Evolutionary conservation across 129 eudicot species (phyloP), one percentile per base, ranked within the genome.

Genomic region (Flaveria robusta): DNA sequence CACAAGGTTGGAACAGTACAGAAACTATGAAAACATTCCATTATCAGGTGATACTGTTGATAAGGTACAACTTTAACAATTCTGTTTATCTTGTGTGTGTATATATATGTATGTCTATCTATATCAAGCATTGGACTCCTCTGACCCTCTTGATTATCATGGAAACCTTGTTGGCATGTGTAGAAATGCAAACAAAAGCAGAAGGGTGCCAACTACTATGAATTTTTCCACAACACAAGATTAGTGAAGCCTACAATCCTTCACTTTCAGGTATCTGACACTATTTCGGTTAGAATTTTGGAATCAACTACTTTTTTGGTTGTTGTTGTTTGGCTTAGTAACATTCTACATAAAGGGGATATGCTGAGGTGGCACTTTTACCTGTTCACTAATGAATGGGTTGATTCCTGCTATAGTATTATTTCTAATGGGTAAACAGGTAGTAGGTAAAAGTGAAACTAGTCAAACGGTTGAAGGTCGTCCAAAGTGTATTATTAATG

Each of bases 211-310:
- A 81, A 60, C 39, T 91, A 90, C 79, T 93, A 82, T 68, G 96
- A 93, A 14, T 93, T 93, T 62, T 83, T 84, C 49, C 84, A 90
- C 83, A 93, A 93, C 70, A 84, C 97, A 7, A 87, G 99, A 89
- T 69, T 87, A 19, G 97, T 95, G 66, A 95, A 95, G 81, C 88
- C 99, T 70, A 95, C 99, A 29, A 95, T 95, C 12, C 90, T 93
- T 58, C 97, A 91, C 89, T 91, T 93, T 75, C 97, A 93, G 93
- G 97, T 88, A 51, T 55, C 39, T 56, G 13, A 68, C 34, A 2
- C 20, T 81, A 26, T 43, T 8, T 81, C 24, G 7, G 45, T 4
- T 66, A 5, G 50, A 5, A 46, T 31, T 37, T 27, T 31, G 13
- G 47, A 29, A 20, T 31, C 34, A n/a, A 34, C 14, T 46, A 46